Conservation (phyloP, 805 yeast species). For the Kazachstania martiniae region DNA sequence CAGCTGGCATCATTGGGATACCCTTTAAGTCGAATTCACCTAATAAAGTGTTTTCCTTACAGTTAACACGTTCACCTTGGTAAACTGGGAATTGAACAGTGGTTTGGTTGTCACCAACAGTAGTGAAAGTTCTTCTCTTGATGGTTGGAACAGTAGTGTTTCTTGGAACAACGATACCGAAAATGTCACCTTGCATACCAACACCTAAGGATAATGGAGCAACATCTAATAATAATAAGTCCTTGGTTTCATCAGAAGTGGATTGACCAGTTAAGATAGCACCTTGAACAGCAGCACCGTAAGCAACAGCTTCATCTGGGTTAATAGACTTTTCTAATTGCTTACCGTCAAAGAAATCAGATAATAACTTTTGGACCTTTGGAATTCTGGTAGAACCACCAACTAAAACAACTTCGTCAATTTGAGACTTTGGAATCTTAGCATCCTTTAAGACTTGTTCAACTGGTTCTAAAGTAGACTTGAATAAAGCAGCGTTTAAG, state of each 20-base stretch:
- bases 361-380: constrained; percentile 88
- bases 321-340: constrained; percentile 92
- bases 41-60: constrained; percentile 91
- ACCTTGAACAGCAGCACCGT: constrained; percentile 99
- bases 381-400: constrained; percentile 99
- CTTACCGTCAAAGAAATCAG: constrained; percentile 95
- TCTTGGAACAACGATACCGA: constrained; percentile 98
- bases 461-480: constrained; percentile 88
- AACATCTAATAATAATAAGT: constrained; percentile 90
- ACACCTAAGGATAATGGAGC: constrained; percentile 98
- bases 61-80: constrained; percentile 99
- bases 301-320: constrained; percentile 99
- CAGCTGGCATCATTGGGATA: constrained; percentile 97
- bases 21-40: constrained; percentile 98
- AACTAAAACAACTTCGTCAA: constrained; percentile 90
- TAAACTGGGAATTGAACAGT: constrained; percentile 97
- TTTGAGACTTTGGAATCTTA: constrained; percentile 69
- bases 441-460: constrained; percentile 92
- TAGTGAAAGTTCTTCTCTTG: constrained; percentile 97
- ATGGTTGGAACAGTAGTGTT: constrained; percentile 99
- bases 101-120: constrained; percentile 97
- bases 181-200: constrained; percentile 99
- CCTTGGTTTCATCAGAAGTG: constrained; percentile 86
- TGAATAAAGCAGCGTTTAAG: constrained; percentile 84
- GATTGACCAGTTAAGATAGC: constrained; percentile 94